Base-by-base conservation (phyloP, 495 filamentous ascomycete species). In the Paragyromitra xinjiangensis region DNA sequence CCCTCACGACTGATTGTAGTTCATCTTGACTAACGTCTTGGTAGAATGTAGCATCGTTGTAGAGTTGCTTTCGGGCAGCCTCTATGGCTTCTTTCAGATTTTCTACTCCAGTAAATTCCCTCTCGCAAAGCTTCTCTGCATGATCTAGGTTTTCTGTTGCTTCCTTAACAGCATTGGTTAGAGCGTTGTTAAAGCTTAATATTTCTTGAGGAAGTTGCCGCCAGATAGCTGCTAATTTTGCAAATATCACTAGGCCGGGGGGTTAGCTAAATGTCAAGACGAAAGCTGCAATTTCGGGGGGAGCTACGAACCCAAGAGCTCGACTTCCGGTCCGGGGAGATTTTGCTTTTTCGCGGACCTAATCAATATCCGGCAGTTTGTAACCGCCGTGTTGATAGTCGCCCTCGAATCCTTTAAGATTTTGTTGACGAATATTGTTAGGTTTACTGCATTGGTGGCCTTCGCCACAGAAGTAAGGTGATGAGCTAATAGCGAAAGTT, bases 191-290 rank as follows among this genome's bases (percentile, higher is more conserved):
- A 0, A 3, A 5, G 2, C 24, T 14, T 42, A 11, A 3, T 51
- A 11, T 19, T 11, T 53, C 44, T 29, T 9, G 40, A 2, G 55
- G 71, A 51, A 69, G 29, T 61, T 74, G 64, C 7, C 42, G 53
- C 71, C 53, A 61, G 71, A 74, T 74, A 37, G 64, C 63, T 34
- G 19, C 53, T n/a, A 69, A 5, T 62, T 69, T 74, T 26, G 42
- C 53, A 19, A 62, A 74, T 50, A 74, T 26, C 7, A n/a, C 71
- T 68, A n/a, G 7, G 22, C 39, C 2, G n/a, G 4, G 3, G 26
- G 5, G 34, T 63, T 42, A 74, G 39, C 19, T 12, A 69, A 6
- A 7, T 26, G 11, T 7, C 16, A 6, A 62, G 6, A 4, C 2
- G 19, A 19, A 9, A 69, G 11, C 44, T 12, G 44, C 16, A 5